phyloP scores from a whole-genome alignment of 805 yeast species.

The Wickerhamiella alocasiicola region DNA sequence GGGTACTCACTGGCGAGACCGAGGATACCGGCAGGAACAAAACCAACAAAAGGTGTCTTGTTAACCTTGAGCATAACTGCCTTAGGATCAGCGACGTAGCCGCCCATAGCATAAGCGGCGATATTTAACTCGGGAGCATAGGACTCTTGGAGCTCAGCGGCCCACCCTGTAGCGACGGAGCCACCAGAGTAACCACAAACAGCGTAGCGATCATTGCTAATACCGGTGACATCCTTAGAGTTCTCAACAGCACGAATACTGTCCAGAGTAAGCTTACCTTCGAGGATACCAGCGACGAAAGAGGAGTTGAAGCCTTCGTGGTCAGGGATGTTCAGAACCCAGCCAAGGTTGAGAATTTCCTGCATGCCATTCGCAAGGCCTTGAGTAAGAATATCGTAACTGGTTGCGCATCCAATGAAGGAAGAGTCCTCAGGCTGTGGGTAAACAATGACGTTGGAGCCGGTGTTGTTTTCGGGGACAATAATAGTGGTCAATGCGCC shows the following conservation, averaged over 20 bases:
- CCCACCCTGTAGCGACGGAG: constrained; percentile 24
- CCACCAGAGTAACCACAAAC: constrained; percentile 25
- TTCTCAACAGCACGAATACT: constrained; percentile 22
- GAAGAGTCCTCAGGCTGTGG: constrained; percentile 20
- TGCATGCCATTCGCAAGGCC: constrained; percentile 13
- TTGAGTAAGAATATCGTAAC: constrained; percentile 16
- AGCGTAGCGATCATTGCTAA: constrained; percentile 8
- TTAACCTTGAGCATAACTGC: constrained; percentile 15
- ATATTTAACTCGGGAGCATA: constrained; percentile 24
- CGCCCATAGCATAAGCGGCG: constrained; percentile 22
- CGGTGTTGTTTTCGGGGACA: constrained; percentile 14
- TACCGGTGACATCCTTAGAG: constrained; percentile 4
- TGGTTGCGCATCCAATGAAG: constrained; percentile 18
- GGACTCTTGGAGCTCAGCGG: constrained; percentile 19
- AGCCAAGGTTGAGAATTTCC: constrained; percentile 16
- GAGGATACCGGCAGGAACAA: constrained; percentile 19
- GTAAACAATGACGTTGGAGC: constrained; percentile 15
- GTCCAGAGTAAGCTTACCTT: constrained; percentile 25
- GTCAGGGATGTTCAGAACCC: constrained; percentile 21
- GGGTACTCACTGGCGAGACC: constrained; percentile 22
- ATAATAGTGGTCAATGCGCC: constrained; percentile 16
- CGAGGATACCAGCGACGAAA: constrained; percentile 20
- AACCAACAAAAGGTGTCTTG: constrained; percentile 17
- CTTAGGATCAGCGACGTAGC: constrained; percentile 17
- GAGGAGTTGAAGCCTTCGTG: constrained; percentile 20